Percentiles rank a stretch among this genome's conserved stretches.
These are phyloP conservation scores for Puccinia hordei DNA, from an alignment of 1,284 basidiomycete species.

Conservation along the genomic window DNA sequence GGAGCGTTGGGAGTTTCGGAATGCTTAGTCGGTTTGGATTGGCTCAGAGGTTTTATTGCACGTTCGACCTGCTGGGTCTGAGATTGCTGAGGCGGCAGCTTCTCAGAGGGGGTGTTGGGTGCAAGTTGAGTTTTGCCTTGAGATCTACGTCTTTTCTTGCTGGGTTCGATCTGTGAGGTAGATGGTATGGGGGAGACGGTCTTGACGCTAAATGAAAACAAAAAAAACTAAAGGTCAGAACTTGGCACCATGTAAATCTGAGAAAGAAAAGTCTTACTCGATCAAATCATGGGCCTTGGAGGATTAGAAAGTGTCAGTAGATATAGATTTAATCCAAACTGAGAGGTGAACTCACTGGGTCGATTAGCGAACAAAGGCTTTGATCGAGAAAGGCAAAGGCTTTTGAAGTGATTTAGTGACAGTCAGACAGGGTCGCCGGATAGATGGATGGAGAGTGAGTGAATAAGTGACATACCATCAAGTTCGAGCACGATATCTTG, in stretches of 20 bases:
- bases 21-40: background rate
- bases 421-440: background rate
- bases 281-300: constrained; percentile 37
- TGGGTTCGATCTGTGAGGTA: background rate
- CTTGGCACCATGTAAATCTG: background rate
- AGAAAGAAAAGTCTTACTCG: constrained; percentile 30
- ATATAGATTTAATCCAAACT: background rate
- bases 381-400: constrained; percentile 45
- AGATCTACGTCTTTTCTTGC: constrained; percentile 41
- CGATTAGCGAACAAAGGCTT: constrained; percentile 29
- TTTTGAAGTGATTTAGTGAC: background rate
- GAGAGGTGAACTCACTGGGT: constrained; percentile 13
- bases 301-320: background rate
- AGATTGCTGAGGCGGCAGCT: constrained; percentile 12
- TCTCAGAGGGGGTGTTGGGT: background rate
- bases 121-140: background rate
- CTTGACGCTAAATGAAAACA: constrained; percentile 23
- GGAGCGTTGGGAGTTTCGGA: background rate
- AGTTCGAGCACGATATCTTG: constrained; percentile 21
- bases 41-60: background rate
- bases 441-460: background rate
- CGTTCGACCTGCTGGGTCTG: constrained; percentile 21
- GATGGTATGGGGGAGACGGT: background rate
- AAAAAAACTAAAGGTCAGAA: background rate
- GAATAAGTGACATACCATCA: background rate